Conservation (phyloP, 2,329 filamentous ascomycete species). For the Alternaria sp. region DNA sequence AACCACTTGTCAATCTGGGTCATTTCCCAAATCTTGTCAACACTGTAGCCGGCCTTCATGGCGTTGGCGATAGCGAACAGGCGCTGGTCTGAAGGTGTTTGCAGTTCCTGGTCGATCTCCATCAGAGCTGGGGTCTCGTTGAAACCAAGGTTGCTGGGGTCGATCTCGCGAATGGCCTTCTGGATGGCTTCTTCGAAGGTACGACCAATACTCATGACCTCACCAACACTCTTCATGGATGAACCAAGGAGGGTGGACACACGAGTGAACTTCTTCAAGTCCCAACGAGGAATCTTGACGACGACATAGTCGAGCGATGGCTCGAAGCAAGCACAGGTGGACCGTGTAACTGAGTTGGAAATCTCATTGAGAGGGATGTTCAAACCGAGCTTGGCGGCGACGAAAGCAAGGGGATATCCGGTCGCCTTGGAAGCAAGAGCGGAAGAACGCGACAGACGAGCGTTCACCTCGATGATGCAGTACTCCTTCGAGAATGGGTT, state of each 20-base stretch:
- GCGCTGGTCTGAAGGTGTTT: conserved; percentile 96
- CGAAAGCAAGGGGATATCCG: conserved; percentile 93
- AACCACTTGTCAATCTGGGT: conserved; percentile 99
- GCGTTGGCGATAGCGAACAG: conserved; percentile 98
- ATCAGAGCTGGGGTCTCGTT: conserved; percentile 84
- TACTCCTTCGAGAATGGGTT: conserved; percentile 96
- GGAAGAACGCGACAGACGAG: conserved; percentile 91
- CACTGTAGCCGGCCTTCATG: conserved; percentile 91
- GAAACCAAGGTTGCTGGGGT: conserved; percentile 94
- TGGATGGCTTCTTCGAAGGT: conserved; percentile 99
- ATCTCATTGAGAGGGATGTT: conserved; percentile 96
- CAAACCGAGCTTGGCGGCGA: conserved; percentile 94
- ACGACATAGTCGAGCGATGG: conserved; percentile 97
- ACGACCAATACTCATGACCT: conserved; percentile 97
- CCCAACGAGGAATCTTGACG: conserved; percentile 98
- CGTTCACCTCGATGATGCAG: conserved; percentile 99
- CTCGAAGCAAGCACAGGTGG: conserved; percentile 97
- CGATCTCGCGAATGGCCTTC: conserved; percentile 94
- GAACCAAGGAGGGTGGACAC: conserved; percentile 95
- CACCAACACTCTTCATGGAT: conserved; percentile 99
- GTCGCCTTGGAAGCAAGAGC: conserved; percentile 96
- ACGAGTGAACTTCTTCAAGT: conserved; percentile 97
- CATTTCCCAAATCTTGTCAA: conserved; percentile 97
- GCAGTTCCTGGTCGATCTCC: conserved; percentile 93
- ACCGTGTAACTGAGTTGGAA: conserved; percentile 92